phyloP scores from a whole-genome alignment of 164 flowering plant species.

The Piper longum region DNA sequence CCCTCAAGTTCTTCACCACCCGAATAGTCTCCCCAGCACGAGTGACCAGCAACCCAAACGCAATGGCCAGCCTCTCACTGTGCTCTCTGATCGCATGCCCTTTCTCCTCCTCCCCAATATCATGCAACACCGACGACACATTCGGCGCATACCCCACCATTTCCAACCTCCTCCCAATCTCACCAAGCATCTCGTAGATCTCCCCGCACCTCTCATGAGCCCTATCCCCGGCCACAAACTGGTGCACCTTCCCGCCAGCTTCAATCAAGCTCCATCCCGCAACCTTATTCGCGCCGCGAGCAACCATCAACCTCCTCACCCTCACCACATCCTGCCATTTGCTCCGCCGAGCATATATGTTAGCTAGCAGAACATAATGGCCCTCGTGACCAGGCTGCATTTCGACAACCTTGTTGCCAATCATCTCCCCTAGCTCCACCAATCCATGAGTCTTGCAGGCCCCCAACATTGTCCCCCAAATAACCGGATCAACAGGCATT shows the following conservation, averaged over 20 bases:
- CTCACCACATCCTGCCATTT: slow-evolving; percentile 54
- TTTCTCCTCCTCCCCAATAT: slow-evolving; percentile 37
- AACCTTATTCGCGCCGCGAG: slow-evolving; percentile 41
- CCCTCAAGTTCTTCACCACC: slow-evolving; percentile 48
- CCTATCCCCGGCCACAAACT: slow-evolving; percentile 53
- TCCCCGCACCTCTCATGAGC: slow-evolving; percentile 33
- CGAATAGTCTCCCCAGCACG: slow-evolving; percentile 35
- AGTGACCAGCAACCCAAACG: slow-evolving; percentile 46
- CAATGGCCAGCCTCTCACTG: slow-evolving; percentile 71
- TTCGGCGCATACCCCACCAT: slow-evolving; percentile 39
- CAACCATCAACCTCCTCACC: slow-evolving; percentile 50
- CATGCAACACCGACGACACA: slow-evolving; percentile 32
- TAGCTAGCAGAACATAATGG: slow-evolving; percentile 40
- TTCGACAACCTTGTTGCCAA: slow-evolving; percentile 28
- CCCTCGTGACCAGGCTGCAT: slow-evolving; percentile 34
- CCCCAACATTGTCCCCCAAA: slow-evolving; percentile 39
- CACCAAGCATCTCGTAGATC: slow-evolving; percentile 42
- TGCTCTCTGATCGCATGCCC: slow-evolving; percentile 40
- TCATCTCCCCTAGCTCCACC: slow-evolving; percentile 30
- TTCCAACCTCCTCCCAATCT: slow-evolving; percentile 23
- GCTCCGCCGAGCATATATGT: slow-evolving; percentile 29
- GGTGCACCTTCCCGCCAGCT: slow-evolving; percentile 31
- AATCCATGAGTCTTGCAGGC: slow-evolving; percentile 33
- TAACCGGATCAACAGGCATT: slow-evolving; percentile 26
- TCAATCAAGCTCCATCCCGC: slow-evolving; percentile 59